phyloP scores from a whole-genome alignment of 805 yeast genomes.

The Ogataea saltuana region DNA sequence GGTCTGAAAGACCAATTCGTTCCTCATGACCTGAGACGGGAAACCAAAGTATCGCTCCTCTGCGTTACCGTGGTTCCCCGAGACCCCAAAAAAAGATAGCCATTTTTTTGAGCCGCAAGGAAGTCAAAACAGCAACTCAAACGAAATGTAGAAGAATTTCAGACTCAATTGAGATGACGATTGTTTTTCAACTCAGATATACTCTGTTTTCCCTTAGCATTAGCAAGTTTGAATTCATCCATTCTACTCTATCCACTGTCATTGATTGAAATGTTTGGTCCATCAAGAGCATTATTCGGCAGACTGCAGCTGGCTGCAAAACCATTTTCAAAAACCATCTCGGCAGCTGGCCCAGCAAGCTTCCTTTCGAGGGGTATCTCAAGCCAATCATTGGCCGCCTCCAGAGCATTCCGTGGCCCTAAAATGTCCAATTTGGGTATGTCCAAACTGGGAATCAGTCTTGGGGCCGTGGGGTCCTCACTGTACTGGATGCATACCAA shows the following conservation, averaged over 20 bases:
- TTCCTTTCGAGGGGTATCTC: neutral
- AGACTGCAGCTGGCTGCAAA: slow-evolving; percentile 3
- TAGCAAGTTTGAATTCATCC: too few species aligned
- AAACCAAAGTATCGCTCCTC: too few species aligned
- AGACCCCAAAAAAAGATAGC: too few species aligned
- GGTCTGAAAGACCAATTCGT: too few species aligned
- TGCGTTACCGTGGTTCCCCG: too few species aligned
- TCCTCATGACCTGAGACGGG: too few species aligned
- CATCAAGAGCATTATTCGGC: slow-evolving; percentile 1
- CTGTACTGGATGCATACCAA: slow-evolving; percentile 19
- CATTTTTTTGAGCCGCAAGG: slow-evolving; percentile 4
- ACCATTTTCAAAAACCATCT: slow-evolving; percentile 1
- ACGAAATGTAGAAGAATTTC: too few species aligned
- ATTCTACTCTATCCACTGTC: too few species aligned
- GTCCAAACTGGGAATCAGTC: slow-evolving; percentile 16
- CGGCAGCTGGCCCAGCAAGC: neutral
- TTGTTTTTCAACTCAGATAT: too few species aligned
- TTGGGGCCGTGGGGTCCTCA: slow-evolving; percentile 27
- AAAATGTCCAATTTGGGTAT: too few species aligned
- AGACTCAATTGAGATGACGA: too few species aligned
- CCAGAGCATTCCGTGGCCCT: slow-evolving; percentile 1
- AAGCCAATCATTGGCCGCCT: slow-evolving; percentile 1
- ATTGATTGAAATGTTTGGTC: slow-evolving; percentile 17
- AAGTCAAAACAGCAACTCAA: slow-evolving; percentile 1
- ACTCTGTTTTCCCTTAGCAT: too few species aligned